Base-by-base conservation (phyloP, 75 land plant genomes). In the Sequoiadendron giganteum region DNA sequence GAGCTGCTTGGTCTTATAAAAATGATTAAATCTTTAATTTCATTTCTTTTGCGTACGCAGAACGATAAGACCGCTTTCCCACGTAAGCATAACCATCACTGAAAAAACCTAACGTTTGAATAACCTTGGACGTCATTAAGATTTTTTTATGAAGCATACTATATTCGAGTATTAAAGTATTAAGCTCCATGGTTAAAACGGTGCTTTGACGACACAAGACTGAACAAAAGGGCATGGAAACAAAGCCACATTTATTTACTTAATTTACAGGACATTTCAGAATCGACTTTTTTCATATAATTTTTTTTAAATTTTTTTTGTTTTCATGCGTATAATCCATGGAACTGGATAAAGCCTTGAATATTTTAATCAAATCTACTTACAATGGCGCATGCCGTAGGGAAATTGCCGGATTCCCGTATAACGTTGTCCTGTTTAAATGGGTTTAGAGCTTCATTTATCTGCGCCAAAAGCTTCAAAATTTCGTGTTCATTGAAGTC, bases 391-490 rank as follows among this genome's bases (percentile, higher is more conserved):
- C 77, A 73, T 73, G 84, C n/a, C 2, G 43, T 45, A 42, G 61
- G 65, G 0, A 85, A 38, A 55, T 32, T 85, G 25, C n/a, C 56
- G 61, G 86, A 85, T 36, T 56, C 68, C 58, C 13, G 42, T 19
- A 30, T 85, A 38, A 55, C 36, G 65, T 10, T 54, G 3, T 85
- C 68, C 56, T 85, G 86, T 10, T 56, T 85, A 36, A 52, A 38
- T 21, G 86, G 86, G 10, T 56, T 55, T 48, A 34, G 68, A 85
- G 39, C 65, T 56, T 85, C 86, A 10, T 36, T 34, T 85, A 54
- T 85, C 52, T 82, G 84, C 48, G 11, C 52, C 4, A 82, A 47
- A 47, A 45, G 32, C 49, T 47, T n/a, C 10, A 45, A 47, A 10
- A 82, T 18, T 48, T 38, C 65, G 48, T 14, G 42, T 36, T n/a